These are phyloP conservation scores for Penicillium glabrum DNA, from an alignment of 2,329 filamentous ascomycete genomes.

Conservation along the genomic window DNA sequence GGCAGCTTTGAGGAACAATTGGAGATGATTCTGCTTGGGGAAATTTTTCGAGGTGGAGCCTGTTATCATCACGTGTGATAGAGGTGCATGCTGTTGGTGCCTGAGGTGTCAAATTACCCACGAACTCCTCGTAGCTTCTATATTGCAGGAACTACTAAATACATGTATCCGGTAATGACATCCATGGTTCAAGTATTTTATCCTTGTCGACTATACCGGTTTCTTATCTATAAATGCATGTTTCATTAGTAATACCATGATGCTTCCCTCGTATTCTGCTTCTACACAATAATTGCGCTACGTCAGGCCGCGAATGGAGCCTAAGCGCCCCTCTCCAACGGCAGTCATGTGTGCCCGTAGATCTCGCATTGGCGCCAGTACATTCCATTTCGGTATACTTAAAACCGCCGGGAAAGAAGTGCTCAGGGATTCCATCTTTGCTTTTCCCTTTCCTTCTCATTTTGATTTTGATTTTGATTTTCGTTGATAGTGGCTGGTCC, in stretches of 20 bases:
- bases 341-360: conserved; percentile 23
- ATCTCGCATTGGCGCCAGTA: conserved; percentile 9
- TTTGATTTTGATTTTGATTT: conserved; percentile 3
- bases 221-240: not conserved
- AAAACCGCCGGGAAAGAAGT: not conserved
- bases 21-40: conserved; percentile 28
- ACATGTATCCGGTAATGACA: not conserved
- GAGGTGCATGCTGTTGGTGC: conserved; percentile 14
- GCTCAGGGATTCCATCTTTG: not conserved
- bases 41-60: conserved; percentile 43
- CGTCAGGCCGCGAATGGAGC: conserved; percentile 13
- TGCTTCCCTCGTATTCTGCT: not conserved
- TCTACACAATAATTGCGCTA: conserved; percentile 1
- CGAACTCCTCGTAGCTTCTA: not conserved
- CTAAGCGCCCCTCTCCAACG: conserved; percentile 20
- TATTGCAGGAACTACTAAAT: not conserved
- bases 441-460: conserved; percentile 8
- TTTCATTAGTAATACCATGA: not conserved
- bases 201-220: not conserved
- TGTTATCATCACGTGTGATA: conserved; percentile 41
- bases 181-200: not conserved
- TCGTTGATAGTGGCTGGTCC: not conserved
- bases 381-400: not conserved
- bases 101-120: conserved; percentile 17
- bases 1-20: conserved; percentile 21